Base-by-base conservation (phyloP, 1,139 yeast genomes). In the Candida dubliniensis region DNA sequence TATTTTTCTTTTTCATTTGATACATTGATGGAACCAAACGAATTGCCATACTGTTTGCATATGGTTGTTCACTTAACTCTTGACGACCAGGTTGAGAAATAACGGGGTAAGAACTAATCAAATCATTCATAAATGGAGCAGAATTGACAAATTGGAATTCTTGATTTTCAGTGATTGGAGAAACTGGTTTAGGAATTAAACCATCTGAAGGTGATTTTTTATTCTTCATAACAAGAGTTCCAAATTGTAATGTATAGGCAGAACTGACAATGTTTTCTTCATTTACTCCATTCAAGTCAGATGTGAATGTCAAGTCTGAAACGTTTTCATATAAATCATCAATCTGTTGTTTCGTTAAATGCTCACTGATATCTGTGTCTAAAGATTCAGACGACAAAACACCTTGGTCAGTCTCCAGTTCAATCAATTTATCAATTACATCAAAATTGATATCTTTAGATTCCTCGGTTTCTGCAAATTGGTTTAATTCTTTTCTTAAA, bases 21-120 rank as follows among this genome's bases (percentile, higher is more conserved):
- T 8, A 78, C 71, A 8, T 38, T 2, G 76, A 63, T 0, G 85
- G 84, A n/a, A 68, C 56, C 48, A 80, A 76, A 50, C 66, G 69
- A 49, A 80, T 52, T 55, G 80, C 84, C 12, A 76, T 63, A 27
- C 62, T 59, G 48, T 69, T 67, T 11, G 63, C 56, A 43, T 66
- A 71, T 1, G 75, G 69, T 43, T 72, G 74, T 25, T 29, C 38
- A 8, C n/a, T 26, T 8, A 18, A n/a, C 10, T 32, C 10, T 11
- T 34, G 23, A 18, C 23, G 23, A 18, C 23, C 23, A 18, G 23
- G 23, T 18, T 18, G 29, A n/a, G 26, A 18, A 30, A 50, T 61
- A 15, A 70, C 50, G 2, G 71, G 69, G 12, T 75, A 59, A 8
- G 69, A 56, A 36, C 76, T 56, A 1, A 72, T 55, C 40, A 67